Evolutionary conservation across 2,329 filamentous ascomycete species (phyloP), one percentile per base, ranked within the genome.

Genomic region (Metarhizium sp.): DNA sequence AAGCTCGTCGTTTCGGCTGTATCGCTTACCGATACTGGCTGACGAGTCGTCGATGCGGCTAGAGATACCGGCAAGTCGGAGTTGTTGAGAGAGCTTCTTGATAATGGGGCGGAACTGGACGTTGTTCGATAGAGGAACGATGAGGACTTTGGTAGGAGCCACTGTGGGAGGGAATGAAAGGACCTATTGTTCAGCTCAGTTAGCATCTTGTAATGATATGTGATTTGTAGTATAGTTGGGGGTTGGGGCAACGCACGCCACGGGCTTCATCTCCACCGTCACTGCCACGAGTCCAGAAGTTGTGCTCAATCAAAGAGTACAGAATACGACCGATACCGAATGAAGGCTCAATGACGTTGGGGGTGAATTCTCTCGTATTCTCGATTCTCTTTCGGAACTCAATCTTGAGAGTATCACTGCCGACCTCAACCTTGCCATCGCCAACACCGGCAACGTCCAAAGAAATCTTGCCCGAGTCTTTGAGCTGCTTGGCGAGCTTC

Each of bases 311-410:
- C 65, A 99, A 76, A 58, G 88, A 86, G 77, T 96, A 97, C 57
- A 97, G 77, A 59, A 97, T 96, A 64, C 92, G 85, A 58, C 92
- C 94, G 66, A 97, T 95, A 78, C 92, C 92, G 66, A 97, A 99
- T 0, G 92, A 97, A 2, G 92, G 94, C 76, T 99, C 94, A 63
- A 97, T 95, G 50, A 95, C 91, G 68, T 96, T 96, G 58, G 92
- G 92, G 0, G 87, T 95, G 75, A 90, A 99, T 70, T 96, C 92
- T 64, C 94, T 83, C 57, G 86, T 83, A 69, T 95, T 87, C 72
- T 96, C 90, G 4, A 85, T 81, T 59, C 90, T 80, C 63, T 87
- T 95, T 63, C 86, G 84, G 75, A 88, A 91, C 75, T 92, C 88
- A 63, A 97, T 90, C 57, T 78, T 82, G 67, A 99, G 78, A 51